phyloP scores from a whole-genome alignment of 768 basidiomycete genomes.

The Heimioporus sp. region DNA sequence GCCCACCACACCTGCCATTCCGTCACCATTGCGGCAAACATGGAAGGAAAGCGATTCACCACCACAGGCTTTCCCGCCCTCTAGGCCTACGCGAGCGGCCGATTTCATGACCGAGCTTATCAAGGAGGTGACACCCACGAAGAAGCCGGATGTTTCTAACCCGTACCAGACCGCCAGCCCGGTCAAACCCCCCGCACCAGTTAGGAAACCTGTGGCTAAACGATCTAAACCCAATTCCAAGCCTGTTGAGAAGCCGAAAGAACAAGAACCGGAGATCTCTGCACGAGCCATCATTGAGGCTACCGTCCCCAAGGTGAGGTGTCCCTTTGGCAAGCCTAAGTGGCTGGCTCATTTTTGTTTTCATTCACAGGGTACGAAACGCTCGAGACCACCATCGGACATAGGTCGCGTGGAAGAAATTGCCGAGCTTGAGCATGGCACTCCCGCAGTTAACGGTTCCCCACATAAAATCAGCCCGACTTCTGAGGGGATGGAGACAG shows the following conservation, averaged over 20 bases:
- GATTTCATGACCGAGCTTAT: slow-evolving; percentile 68
- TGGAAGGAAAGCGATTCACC: slow-evolving; percentile 54
- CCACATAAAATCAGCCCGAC: background rate
- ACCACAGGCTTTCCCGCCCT: slow-evolving; percentile 30
- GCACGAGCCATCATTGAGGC: slow-evolving; percentile 76
- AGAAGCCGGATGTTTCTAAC: slow-evolving; percentile 67
- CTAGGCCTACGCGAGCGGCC: slow-evolving; percentile 60
- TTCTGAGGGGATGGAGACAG: slow-evolving; percentile 30
- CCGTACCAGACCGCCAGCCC: slow-evolving; percentile 77
- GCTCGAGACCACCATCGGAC: slow-evolving; percentile 67
- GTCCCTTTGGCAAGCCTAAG: background rate
- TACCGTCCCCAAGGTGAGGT: slow-evolving; percentile 66
- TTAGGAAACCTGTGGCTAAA: slow-evolving; percentile 40
- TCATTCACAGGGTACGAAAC: slow-evolving; percentile 63
- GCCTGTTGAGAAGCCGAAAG: slow-evolving; percentile 31
- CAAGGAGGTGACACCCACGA: slow-evolving; percentile 65
- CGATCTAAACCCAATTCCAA: slow-evolving; percentile 36
- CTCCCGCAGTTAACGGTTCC: slow-evolving; percentile 16
- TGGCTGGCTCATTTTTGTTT: slow-evolving; percentile 7
- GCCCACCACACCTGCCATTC: slow-evolving; percentile 59
- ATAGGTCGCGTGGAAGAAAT: slow-evolving; percentile 28
- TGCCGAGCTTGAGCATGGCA: slow-evolving; percentile 7
- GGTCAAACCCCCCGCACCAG: slow-evolving; percentile 47
- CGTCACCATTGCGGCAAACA: slow-evolving; percentile 74
- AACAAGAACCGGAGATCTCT: slow-evolving; percentile 36